Conservation (phyloP, 2,329 filamentous ascomycete genomes). For the Didymella segeticola region DNA sequence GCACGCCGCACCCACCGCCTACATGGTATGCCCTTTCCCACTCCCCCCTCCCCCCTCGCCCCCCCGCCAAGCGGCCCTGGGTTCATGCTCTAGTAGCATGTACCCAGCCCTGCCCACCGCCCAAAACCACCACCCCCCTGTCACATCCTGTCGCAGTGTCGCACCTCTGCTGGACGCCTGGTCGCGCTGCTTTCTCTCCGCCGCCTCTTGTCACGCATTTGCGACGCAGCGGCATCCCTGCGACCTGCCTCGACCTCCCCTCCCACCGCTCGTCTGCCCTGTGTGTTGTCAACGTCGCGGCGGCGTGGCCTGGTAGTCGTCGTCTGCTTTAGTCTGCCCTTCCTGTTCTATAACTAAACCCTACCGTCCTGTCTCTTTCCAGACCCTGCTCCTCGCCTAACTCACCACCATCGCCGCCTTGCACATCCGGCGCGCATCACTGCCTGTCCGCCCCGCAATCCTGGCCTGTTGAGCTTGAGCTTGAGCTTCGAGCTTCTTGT, state of each 20-base stretch:
- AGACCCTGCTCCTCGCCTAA: constrained; percentile 48
- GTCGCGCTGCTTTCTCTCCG: constrained; percentile 31
- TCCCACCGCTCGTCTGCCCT: constrained; percentile 38
- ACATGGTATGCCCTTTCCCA: constrained; percentile 55
- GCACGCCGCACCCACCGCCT: constrained; percentile 46
- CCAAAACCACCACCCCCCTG: constrained; percentile 28
- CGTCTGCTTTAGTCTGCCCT: constrained; percentile 39
- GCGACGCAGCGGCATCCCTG: constrained; percentile 45
- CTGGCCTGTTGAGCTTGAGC: constrained; percentile 18
- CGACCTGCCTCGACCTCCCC: constrained; percentile 31
- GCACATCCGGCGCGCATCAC: constrained; percentile 32
- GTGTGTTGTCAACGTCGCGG: constrained; percentile 42
- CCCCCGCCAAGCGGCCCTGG: constrained; percentile 43
- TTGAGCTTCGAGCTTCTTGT: constrained; percentile 21
- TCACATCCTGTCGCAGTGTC: constrained; percentile 41
- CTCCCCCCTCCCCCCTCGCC: too few relatives aligned
- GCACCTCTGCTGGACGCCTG: constrained; percentile 34
- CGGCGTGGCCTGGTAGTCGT: constrained; percentile 4
- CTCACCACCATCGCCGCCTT: constrained; percentile 28
- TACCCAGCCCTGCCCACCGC: constrained; percentile 25
- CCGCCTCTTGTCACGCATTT: constrained; percentile 38
- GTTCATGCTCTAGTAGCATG: neutral
- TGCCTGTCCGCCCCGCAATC: constrained; percentile 31
- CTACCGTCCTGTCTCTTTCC: constrained; percentile 40
- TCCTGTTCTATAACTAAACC: constrained; percentile 45